Evolutionary conservation across 108 stramenopile species (phyloP), one percentile per base, ranked within the genome.

Genomic region (Aurantiochytrium sp.): DNA sequence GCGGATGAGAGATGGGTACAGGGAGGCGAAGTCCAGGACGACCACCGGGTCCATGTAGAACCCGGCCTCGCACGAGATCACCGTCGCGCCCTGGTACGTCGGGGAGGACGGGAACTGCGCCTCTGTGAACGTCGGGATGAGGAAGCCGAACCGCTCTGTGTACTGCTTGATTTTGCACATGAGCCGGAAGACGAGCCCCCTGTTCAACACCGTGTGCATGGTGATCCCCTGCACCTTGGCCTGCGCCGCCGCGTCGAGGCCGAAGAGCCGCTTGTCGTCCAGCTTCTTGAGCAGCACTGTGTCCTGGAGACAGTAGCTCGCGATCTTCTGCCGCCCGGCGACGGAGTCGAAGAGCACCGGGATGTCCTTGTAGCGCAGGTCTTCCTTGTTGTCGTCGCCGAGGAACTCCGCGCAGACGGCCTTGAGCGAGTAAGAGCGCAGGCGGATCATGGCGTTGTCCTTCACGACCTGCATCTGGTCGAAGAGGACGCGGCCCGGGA

Each of bases 1-100:
- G 90, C 97, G 97, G 45, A 99, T 93, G 55, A 99, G 94, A 3
- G 97, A 97, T 17, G 98, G 98, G 89, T 99, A 99, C 39, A 99
- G 93, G 21, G 95, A 95, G 10, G 95, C 96, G 87, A 98, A 99
- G 89, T 99, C 98, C 53, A 98, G 96, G 4, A 98, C 97, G 34
- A 97, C 95, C 30, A 99, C 94, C 12, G 98, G 98, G 32, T 96
- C 95, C 22, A 90, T 90, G 86, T 97, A 95, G 68, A 15, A 68
- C 12, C 68, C 68, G 10, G 5, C 27, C 68, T 24, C n/a, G 12
- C 27, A 32, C 27, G n/a, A 24, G 12, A 68, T 68, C 12, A 68
- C 68, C 10, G 31, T 24, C n/a, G 27, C 68, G 68, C 68, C 68
- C 19, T 68, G 27, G 31, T 68, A 68, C 5, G 12, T 32, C 12